Base-by-base conservation (phyloP, 2,329 filamentous ascomycete species). In the Xylariaceae sp. region DNA sequence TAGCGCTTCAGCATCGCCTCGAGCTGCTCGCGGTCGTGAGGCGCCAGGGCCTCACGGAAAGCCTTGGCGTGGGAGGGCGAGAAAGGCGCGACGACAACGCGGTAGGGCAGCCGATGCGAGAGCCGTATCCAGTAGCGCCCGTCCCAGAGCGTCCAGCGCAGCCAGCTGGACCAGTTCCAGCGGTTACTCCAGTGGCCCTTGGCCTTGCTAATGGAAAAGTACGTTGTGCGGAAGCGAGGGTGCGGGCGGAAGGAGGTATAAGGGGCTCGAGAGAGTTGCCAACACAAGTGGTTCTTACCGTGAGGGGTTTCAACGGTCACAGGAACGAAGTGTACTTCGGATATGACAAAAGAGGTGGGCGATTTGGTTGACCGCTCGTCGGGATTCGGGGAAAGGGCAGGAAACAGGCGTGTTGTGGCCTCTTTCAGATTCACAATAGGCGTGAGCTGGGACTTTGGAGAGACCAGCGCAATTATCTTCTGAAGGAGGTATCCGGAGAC, bases 91-190 rank as follows among this genome's bases (percentile, higher is more conserved):
- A 80, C 47, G 15, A 63, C 55, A 13, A 76, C 61, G 12, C 57
- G 56, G 37, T 64, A 64, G 3, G 67, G 67, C 6, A 70, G 60
- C 4, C 69, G 67, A 35, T 68, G 62, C 16, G 61, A 60, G 9
- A 79, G 41, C 13, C 71, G 66, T 13, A 83, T 60, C 81, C 81
- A 85, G 60, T 73, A 84, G 2, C 81, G 75, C 0, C 78, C 75
- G 57, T 85, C 81, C 64, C 72, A 85, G 40, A 74, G 57, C 35
- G 51, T 44, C 62, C 67, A 69, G 1, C 38, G 46, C 28, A 42
- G 44, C 64, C 62, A 65, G 3, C n/a, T 4, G 2, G 51, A 43
- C 57, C 60, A 60, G 7, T 46, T 44, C 30, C 30, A 17, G 57
- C 57, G 61, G 29, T 11, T 7, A 34, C 13, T 13, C 8, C 13